A percentile compares a stretch with the other conserved stretches of the same genome.
Evolutionary conservation across 2,329 filamentous ascomycete species (phyloP).

Genomic region (Colletotrichum somersetense): DNA sequence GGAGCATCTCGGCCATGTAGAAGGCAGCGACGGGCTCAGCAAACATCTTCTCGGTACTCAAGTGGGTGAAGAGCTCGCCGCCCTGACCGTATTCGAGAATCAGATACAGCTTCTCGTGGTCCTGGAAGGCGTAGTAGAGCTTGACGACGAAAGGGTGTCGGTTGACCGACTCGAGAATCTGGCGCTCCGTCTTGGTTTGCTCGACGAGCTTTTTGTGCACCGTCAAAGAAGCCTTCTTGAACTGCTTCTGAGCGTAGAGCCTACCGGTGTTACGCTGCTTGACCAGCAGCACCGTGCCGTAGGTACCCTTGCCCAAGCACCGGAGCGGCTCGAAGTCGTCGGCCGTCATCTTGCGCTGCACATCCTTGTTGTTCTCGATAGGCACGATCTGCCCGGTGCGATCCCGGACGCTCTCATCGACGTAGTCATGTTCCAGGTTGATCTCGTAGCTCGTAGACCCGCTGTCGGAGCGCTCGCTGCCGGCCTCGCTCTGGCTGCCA

Average conservation of each 20-base stretch:
- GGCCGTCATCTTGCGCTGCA: constrained; percentile 86
- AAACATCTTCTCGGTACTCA: constrained; percentile 96
- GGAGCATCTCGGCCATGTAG: constrained; percentile 98
- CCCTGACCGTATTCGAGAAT: constrained; percentile 98
- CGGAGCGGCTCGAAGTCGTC: constrained; percentile 91
- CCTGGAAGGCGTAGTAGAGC: constrained; percentile 97
- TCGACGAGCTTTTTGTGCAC: constrained; percentile 97
- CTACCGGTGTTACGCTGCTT: constrained; percentile 89
- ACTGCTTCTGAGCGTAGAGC: constrained; percentile 97
- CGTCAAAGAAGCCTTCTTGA: constrained; percentile 95
- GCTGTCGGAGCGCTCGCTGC: constrained; percentile 75
- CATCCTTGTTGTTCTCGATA: constrained; percentile 66
- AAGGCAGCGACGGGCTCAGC: constrained; percentile 89
- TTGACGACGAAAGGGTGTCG: constrained; percentile 98
- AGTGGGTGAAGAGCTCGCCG: constrained; percentile 95
- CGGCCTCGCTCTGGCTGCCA: constrained; percentile 64
- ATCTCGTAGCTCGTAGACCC: constrained; percentile 84
- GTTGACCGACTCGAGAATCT: constrained; percentile 95
- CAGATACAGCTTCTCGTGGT: constrained; percentile 96
- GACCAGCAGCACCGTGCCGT: constrained; percentile 93
- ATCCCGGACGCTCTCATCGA: constrained; percentile 72
- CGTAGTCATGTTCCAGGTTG: constrained; percentile 85
- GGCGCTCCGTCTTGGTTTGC: constrained; percentile 96
- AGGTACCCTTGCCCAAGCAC: constrained; percentile 95
- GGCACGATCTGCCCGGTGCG: constrained; percentile 58